These are phyloP conservation scores for Colletotrichum simmondsii DNA, from an alignment of 2,329 filamentous ascomycete genomes.

Conservation along the genomic window DNA sequence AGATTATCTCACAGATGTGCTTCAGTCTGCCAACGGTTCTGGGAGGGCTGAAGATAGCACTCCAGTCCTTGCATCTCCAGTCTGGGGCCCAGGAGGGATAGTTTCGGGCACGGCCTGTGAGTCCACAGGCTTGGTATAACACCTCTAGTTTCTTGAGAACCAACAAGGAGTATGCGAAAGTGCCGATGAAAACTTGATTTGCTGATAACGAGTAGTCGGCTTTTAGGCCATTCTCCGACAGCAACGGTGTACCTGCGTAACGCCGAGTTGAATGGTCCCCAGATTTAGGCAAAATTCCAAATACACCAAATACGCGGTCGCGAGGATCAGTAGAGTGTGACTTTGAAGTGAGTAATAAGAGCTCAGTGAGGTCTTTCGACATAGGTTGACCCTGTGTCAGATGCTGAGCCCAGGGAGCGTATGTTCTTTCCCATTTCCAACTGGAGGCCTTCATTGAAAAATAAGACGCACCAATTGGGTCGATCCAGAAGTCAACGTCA, in stretches of 20 bases:
- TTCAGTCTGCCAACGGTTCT: too few relatives aligned
- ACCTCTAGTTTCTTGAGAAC: background rate
- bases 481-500: background rate
- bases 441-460: too few relatives aligned
- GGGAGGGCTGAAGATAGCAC: too few relatives aligned
- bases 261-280: too few relatives aligned
- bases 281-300: too few relatives aligned
- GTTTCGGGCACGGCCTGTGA: background rate
- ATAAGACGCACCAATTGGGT: background rate
- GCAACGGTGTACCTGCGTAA: too few relatives aligned
- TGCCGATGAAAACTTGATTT: too few relatives aligned
- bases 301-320: conserved; percentile 17
- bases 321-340: background rate
- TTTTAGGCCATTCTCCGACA: too few relatives aligned
- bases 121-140: background rate
- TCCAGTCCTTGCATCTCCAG: background rate
- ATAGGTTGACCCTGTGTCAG: background rate
- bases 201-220: too few relatives aligned
- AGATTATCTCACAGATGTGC: too few relatives aligned
- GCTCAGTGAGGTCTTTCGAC: too few relatives aligned
- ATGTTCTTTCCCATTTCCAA: background rate
- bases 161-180: background rate
- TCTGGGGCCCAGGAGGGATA: background rate
- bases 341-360: background rate
- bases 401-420: background rate